phyloP scores from a whole-genome alignment of 2,329 filamentous ascomycete species.

The Nemania sp. region DNA sequence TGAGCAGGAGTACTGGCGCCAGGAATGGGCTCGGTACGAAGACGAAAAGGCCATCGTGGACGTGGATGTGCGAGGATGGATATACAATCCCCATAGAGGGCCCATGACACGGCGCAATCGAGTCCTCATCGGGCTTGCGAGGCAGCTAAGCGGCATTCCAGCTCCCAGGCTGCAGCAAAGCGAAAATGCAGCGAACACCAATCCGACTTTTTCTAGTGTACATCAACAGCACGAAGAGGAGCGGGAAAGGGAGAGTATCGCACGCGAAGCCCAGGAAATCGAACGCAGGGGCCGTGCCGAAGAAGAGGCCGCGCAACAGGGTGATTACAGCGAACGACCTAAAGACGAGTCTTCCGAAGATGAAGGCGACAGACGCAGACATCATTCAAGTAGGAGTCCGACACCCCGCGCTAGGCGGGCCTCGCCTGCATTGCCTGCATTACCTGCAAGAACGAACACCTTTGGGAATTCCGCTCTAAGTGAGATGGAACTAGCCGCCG shows the following conservation, averaged over 20 bases:
- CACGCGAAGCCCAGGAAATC: constrained; percentile 81
- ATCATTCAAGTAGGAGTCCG: constrained; percentile 34
- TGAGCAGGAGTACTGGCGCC: constrained; percentile 80
- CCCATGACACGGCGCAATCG: constrained; percentile 90
- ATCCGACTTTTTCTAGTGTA: constrained; percentile 46
- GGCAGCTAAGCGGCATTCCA: constrained; percentile 88
- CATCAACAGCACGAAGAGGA: constrained; percentile 62
- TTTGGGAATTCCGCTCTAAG: constrained; percentile 68
- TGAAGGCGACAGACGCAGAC: constrained; percentile 50
- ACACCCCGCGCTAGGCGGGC: constrained; percentile 53
- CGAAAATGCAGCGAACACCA: constrained; percentile 39
- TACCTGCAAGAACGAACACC: constrained; percentile 54
- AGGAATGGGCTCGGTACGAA: constrained; percentile 83
- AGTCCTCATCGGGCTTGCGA: constrained; percentile 85
- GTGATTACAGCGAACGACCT: constrained; percentile 78
- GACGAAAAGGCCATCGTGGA: constrained; percentile 89
- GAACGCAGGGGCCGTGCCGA: constrained; percentile 78
- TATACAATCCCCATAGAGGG: constrained; percentile 86
- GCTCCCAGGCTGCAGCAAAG: constrained; percentile 65
- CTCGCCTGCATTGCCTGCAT: constrained; percentile 58
- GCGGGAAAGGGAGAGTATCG: constrained; percentile 73
- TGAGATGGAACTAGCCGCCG: constrained; percentile 79
- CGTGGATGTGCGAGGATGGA: constrained; percentile 95
- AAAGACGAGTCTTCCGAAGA: constrained; percentile 58
- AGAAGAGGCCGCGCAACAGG: constrained; percentile 75